phyloP scores from a whole-genome alignment of 2,329 filamentous ascomycete species.

The Claviceps paspali region DNA sequence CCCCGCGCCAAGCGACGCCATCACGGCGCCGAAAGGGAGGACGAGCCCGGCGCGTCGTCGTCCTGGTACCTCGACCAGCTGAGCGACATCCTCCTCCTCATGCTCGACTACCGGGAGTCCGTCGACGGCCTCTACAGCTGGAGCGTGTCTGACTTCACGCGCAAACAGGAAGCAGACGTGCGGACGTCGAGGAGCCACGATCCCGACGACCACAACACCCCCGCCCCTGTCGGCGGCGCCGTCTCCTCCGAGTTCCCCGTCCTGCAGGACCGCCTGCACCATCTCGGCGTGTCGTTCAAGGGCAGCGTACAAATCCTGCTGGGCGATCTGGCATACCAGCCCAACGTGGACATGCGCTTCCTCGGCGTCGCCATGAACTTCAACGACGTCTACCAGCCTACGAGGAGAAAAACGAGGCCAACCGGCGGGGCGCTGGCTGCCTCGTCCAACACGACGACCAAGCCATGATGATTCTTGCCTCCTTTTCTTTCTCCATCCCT shows the following conservation, averaged over 20 bases:
- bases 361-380: constrained; percentile 97
- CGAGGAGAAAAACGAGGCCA: constrained; percentile 43
- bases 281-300: constrained; percentile 62
- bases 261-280: constrained; percentile 56
- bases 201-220: constrained; percentile 12
- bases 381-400: constrained; percentile 85
- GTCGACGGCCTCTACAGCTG: constrained; percentile 92
- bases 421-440: constrained; percentile 6
- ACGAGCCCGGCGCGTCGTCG: no score
- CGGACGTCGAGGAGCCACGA: constrained; percentile 45
- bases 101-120: constrained; percentile 85
- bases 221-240: constrained; percentile 16
- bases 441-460: constrained; percentile 13
- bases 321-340: constrained; percentile 82
- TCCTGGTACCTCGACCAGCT: constrained; percentile 84
- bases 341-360: constrained; percentile 90
- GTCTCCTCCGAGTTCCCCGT: constrained; percentile 54
- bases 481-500: no score
- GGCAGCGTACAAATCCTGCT: constrained; percentile 65
- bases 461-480: constrained; percentile 11
- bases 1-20: no score
- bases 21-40: no score
- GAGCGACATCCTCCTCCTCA: constrained; percentile 80
- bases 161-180: constrained; percentile 70
- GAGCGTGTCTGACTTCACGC: constrained; percentile 86